Evolutionary conservation across 768 basidiomycete species (phyloP).

Genomic region (Boletus vermiculosoides): DNA sequence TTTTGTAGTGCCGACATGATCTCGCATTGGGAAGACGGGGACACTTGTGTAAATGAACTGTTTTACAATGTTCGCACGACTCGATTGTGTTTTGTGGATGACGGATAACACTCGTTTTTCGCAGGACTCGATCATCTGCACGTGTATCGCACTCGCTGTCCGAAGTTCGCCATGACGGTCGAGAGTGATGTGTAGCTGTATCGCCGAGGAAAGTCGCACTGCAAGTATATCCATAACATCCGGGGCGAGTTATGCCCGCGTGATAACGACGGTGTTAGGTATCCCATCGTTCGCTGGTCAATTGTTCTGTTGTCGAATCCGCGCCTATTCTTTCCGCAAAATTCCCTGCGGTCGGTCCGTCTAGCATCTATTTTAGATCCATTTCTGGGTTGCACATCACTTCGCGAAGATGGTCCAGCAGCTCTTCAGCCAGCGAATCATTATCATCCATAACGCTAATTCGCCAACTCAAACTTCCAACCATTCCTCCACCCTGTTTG

Average conservation of each 20-base stretch:
- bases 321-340: slow-evolving; percentile 11
- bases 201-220: slow-evolving; percentile 17
- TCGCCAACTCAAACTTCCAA: slow-evolving; percentile 9
- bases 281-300: slow-evolving; percentile 15
- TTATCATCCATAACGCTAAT: slow-evolving; percentile 4
- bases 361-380: slow-evolving; percentile 23
- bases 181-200: slow-evolving; percentile 24
- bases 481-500: not conserved
- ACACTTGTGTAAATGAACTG: slow-evolving; percentile 74
- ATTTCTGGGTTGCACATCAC: slow-evolving; percentile 20
- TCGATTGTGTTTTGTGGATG: slow-evolving; percentile 9
- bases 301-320: slow-evolving; percentile 20
- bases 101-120: slow-evolving; percentile 10
- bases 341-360: slow-evolving; percentile 11
- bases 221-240: slow-evolving; percentile 23
- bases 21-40: slow-evolving; percentile 88
- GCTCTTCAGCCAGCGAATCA: slow-evolving; percentile 12
- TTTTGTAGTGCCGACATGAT: slow-evolving; percentile 67
- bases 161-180: slow-evolving; percentile 40
- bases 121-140: slow-evolving; percentile 72
- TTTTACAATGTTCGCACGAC: slow-evolving; percentile 64
- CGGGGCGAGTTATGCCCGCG: slow-evolving; percentile 14
- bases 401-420: slow-evolving; percentile 22
- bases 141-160: slow-evolving; percentile 61
- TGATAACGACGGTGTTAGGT: slow-evolving; percentile 20